Base-by-base conservation (phyloP, 1,139 yeast species). In the Meyerozyma carpophila region DNA sequence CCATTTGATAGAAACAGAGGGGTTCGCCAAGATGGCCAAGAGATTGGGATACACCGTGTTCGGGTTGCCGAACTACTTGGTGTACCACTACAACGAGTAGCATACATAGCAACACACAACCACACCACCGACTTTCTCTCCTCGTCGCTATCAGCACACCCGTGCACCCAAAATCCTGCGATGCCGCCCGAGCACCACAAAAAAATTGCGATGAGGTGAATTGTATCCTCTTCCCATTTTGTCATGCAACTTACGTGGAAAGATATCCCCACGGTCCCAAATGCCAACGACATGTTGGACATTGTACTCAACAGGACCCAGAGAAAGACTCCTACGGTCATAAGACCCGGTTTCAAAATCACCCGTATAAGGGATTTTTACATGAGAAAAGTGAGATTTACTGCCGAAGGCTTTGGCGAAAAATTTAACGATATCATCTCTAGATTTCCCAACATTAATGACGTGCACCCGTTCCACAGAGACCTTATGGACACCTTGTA, bases 11-110 rank as follows among this genome's bases (percentile, higher is more conserved):
- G 98, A 93, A 68, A 90, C 98, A 7, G 98, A 93, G 68, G 98
- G 98, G 20, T 93, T 93, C 66, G 98, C 98, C 25, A 89, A 88
- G 65, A 93, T 93, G 98, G 96, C 96, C 37, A 88, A 88, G 65
- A 75, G 98, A 54, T 74, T 93, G 49, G 96, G 96, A 26, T 91
- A 93, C 66, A 87, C 84, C 55, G 91, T 91, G 24, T 84, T 75
- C 63, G 98, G 98, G 5, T 74, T 93, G 59, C 98, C 98, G 44
- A 90, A 93, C 65, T 93, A 93, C 63, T 70, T 93, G 59, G 97
- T 93, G 28, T 93, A 78, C 63, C 98, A 93, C 58, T 78, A 75
- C 63, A 83, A 85, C 58, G 93, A 84, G 62, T 82, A 63, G 43
- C 26, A 14, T 32, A 16, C 26, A 21, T 21, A 21, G 25, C 26